Percentiles rank a stretch among this genome's conserved stretches.
Conservation (phyloP, 2,329 filamentous ascomycete species). For the Graphilbum ipis-grandicollis region DNA sequence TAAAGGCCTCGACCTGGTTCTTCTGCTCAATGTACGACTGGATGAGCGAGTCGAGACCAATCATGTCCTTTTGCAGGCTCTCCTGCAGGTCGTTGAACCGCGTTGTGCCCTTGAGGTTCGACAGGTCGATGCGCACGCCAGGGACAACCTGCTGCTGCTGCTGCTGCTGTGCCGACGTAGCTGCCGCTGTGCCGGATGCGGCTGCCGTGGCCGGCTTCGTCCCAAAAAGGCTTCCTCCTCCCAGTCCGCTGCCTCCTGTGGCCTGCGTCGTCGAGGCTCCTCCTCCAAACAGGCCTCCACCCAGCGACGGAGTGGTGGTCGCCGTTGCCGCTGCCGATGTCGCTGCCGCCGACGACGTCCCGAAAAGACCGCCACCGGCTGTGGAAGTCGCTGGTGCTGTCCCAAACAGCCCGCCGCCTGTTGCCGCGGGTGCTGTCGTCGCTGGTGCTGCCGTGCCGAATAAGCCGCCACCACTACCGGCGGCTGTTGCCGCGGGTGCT, state of each 20-base stretch:
- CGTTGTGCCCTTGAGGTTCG: constrained; percentile 68
- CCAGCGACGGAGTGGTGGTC: too few relatives aligned
- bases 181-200: constrained; percentile 6
- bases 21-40: constrained; percentile 63
- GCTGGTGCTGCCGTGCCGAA: constrained; percentile 11
- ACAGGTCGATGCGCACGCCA: constrained; percentile 62
- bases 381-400: constrained; percentile 10
- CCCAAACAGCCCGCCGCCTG: neutral
- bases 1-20: constrained; percentile 55
- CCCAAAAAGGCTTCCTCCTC: constrained; percentile 3
- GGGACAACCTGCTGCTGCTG: constrained; percentile 40
- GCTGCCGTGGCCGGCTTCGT: neutral
- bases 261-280: neutral
- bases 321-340: neutral
- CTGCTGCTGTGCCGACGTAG: constrained; percentile 12
- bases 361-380: neutral
- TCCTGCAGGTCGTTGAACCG: constrained; percentile 83
- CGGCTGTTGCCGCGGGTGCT: constrained; percentile 2
- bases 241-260: neutral
- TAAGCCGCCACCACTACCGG: too few relatives aligned
- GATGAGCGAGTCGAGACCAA: constrained; percentile 63
- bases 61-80: constrained; percentile 62
- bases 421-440: constrained; percentile 10
- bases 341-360: neutral
- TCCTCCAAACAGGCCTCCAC: constrained; percentile 1